Evolutionary conservation across 805 yeast species (phyloP).

Genomic region (Wickerhamomyces canadensis): DNA sequence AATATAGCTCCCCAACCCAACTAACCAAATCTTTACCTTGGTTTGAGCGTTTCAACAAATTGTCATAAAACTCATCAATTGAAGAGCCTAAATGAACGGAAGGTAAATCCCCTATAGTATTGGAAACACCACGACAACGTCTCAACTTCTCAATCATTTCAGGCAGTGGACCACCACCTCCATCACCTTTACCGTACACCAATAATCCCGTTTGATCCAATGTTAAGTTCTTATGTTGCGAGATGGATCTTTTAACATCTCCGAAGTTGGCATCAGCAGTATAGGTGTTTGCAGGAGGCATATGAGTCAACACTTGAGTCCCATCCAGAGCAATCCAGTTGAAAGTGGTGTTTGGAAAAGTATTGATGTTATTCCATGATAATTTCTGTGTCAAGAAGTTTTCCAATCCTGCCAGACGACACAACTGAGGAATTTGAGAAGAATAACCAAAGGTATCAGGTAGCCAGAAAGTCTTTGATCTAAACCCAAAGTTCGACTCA

Average conservation of each 20-base stretch:
- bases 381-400: constrained; percentile 88
- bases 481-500: constrained; percentile 68
- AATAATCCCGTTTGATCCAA: constrained; percentile 76
- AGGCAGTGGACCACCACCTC: constrained; percentile 97
- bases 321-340: constrained; percentile 96
- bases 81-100: constrained; percentile 66
- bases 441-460: constrained; percentile 98
- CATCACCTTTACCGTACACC: constrained; percentile 92
- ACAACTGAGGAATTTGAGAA: constrained; percentile 90
- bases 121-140: constrained; percentile 82
- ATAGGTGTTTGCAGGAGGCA: constrained; percentile 97
- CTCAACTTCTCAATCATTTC: constrained; percentile 92
- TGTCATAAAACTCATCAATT: constrained; percentile 76
- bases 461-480: constrained; percentile 81
- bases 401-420: constrained; percentile 80
- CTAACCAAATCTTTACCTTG: constrained; percentile 67
- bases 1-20: constrained; percentile 91
- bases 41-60: constrained; percentile 54
- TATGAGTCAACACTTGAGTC: constrained; percentile 87
- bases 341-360: constrained; percentile 84
- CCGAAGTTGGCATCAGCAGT: constrained; percentile 93
- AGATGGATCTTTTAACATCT: constrained; percentile 75
- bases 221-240: constrained; percentile 79
- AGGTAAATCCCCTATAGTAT: constrained; percentile 77
- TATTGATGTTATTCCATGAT: constrained; percentile 93